phyloP scores from a whole-genome alignment of 225 moss, liverwort and hornwort genomes.

The Sphagnum contortum region DNA sequence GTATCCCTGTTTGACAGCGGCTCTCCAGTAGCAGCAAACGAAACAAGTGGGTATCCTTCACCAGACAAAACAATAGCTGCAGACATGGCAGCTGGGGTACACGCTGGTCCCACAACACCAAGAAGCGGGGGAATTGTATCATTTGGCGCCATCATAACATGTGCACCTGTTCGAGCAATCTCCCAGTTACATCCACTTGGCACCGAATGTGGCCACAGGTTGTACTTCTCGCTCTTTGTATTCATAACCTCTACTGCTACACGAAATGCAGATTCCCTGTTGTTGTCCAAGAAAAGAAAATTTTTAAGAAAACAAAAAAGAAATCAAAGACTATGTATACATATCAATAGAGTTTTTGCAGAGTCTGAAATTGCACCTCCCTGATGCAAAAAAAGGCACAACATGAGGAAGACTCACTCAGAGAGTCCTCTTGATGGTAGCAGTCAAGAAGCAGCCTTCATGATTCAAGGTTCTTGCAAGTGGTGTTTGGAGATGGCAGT shows the following conservation, averaged over 20 bases:
- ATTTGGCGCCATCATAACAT: slow-evolving; percentile 31
- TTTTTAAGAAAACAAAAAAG: not conserved
- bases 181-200: slow-evolving; percentile 63
- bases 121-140: slow-evolving; percentile 32
- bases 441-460: not conserved
- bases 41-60: slow-evolving; percentile 51
- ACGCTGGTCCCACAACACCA: slow-evolving; percentile 87
- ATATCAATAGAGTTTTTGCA: not conserved
- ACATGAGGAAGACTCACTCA: not conserved
- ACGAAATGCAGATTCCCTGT: slow-evolving; percentile 74
- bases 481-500: no score
- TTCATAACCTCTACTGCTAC: slow-evolving; percentile 83
- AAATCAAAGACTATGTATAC: not conserved
- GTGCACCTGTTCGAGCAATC: slow-evolving; percentile 45
- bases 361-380: not conserved
- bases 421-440: not conserved
- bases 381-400: not conserved
- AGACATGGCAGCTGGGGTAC: slow-evolving; percentile 65
- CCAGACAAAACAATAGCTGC: slow-evolving; percentile 43
- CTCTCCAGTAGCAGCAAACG: slow-evolving; percentile 80
- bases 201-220: slow-evolving; percentile 36
- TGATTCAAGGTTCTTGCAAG: no score
- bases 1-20: slow-evolving; percentile 47
- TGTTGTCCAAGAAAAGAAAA: not conserved
- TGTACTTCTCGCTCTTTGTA: slow-evolving; percentile 34